These are phyloP conservation scores for Coffea humblotiana DNA, from an alignment of 305 asterid species.

Conservation along the genomic window DNA sequence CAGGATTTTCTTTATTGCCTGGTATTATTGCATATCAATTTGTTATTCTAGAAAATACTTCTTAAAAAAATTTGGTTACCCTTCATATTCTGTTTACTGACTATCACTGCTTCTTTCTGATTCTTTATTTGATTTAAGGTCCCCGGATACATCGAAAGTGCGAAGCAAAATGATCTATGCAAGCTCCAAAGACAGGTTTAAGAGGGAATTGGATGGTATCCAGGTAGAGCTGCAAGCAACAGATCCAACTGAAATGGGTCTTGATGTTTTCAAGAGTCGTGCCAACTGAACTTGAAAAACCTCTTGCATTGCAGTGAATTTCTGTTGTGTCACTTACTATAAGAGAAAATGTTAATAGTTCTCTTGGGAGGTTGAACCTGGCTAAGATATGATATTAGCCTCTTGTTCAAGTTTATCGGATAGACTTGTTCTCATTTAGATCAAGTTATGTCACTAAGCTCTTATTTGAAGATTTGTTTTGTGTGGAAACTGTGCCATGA, in stretches of 20 bases:
- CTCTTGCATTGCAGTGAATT: slow-evolving; percentile 27
- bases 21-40: slow-evolving; percentile 30
- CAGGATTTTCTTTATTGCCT: slow-evolving; percentile 73
- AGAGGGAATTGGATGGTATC: slow-evolving; percentile 75
- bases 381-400: slow-evolving; percentile 35
- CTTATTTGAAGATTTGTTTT: slow-evolving; percentile 9
- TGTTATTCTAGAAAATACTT: slow-evolving; percentile 4
- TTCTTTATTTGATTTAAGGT: slow-evolving; percentile 38
- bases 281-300: slow-evolving; percentile 36
- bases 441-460: slow-evolving; percentile 2
- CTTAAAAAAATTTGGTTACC: too few relatives aligned
- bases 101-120: slow-evolving; percentile 10
- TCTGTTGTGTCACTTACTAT: slow-evolving; percentile 31
- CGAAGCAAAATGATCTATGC: slow-evolving; percentile 81
- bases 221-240: slow-evolving; percentile 84
- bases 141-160: slow-evolving; percentile 66
- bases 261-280: slow-evolving; percentile 70
- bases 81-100: neutral
- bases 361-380: slow-evolving; percentile 36
- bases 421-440: slow-evolving; percentile 20
- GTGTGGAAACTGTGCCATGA: slow-evolving; percentile 9
- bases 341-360: slow-evolving; percentile 44
- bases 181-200: slow-evolving; percentile 76
- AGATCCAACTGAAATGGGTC: slow-evolving; percentile 73
- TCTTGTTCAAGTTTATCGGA: slow-evolving; percentile 35